These are phyloP conservation scores for Thielaviopsis populi DNA, from an alignment of 2,329 filamentous ascomycete genomes.

Conservation along the genomic window DNA sequence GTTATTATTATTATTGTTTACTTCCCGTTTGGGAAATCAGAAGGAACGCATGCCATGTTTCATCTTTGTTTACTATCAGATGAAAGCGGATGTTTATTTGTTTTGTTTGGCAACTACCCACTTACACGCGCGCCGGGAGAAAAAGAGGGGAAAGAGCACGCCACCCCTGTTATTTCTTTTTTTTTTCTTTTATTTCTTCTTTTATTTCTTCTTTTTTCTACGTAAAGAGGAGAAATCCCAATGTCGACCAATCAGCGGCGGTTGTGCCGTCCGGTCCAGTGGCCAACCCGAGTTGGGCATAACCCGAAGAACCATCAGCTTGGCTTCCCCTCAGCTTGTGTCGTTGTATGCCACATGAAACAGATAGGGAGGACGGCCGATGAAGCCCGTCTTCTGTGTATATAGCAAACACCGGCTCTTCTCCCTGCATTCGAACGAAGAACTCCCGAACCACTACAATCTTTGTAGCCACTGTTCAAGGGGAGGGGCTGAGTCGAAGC, in stretches of 20 bases:
- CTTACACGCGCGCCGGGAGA: slow-evolving; percentile 3
- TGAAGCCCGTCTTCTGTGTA: no score
- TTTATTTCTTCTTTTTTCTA: neutral
- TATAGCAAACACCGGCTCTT: no score
- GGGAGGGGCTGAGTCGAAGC: neutral
- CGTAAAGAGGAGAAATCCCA: neutral
- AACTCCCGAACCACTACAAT: neutral
- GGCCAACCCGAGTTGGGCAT: neutral
- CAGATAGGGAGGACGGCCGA: neutral
- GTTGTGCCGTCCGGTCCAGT: neutral
- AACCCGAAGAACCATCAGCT: neutral
- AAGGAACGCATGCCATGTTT: neutral
- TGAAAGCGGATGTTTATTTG: slow-evolving; percentile 15
- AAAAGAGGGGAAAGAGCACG: neutral
- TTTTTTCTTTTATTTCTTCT: neutral
- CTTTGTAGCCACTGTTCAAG: neutral
- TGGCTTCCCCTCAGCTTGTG: neutral
- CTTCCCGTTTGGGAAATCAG: neutral
- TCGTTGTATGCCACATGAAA: neutral
- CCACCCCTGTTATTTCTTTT: neutral
- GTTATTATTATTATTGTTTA: neutral
- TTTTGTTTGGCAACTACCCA: slow-evolving; percentile 8
- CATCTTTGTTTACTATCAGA: slow-evolving; percentile 14
- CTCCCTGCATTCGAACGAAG: no score
- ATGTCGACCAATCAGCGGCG: neutral